Base-by-base conservation (phyloP, 1,284 basidiomycete species). In the Trichosporon sp. region DNA sequence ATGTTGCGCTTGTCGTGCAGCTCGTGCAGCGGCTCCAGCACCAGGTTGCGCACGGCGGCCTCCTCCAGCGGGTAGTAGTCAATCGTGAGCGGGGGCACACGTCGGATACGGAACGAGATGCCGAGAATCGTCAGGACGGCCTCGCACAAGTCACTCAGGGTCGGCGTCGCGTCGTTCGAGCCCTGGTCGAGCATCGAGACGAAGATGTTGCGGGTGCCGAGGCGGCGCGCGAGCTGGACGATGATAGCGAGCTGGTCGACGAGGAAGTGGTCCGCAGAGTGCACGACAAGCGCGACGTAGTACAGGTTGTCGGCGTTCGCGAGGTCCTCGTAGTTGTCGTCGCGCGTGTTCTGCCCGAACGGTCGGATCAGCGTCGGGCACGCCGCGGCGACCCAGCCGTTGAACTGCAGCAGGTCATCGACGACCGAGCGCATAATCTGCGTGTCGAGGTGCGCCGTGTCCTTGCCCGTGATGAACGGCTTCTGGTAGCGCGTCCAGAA, bases 301-400 rank as follows among this genome's bases (percentile, higher is more conserved):
- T 96, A 97, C n/a, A 96, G 86, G 75, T 91, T 89, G 74, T 92
- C 90, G 67, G 90, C 87, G 35, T 86, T 86, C 21, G 90, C 89
- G 70, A 98, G 88, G 79, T 95, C 93, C 75, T 92, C 91, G 82
- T 94, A 97, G 32, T 90, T 87, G 74, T 91, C 89, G 66, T 95
- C 91, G 70, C 88, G 86, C 75, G 88, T 89, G 83, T 92, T 92
- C 79, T 93, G 91, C 12, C 92, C 92, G 77, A 97, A 98, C 1
- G 95, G 95, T 18, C 95, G 89, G 3, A 88, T 88, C 58, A 98
- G 87, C 3, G 92, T 94, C 8, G 93, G 92, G 82, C 94, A 98
- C 42, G 92, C 89, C 9, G 92, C 93, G n/a, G 93, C 92, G n/a
- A 95, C 95, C 95, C 95, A 98, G n/a, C 95, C 95, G 78, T 97